Evolutionary conservation across 164 flowering plant species (phyloP), one percentile per base, ranked within the genome.

Genomic region (Vitis labrusca): DNA sequence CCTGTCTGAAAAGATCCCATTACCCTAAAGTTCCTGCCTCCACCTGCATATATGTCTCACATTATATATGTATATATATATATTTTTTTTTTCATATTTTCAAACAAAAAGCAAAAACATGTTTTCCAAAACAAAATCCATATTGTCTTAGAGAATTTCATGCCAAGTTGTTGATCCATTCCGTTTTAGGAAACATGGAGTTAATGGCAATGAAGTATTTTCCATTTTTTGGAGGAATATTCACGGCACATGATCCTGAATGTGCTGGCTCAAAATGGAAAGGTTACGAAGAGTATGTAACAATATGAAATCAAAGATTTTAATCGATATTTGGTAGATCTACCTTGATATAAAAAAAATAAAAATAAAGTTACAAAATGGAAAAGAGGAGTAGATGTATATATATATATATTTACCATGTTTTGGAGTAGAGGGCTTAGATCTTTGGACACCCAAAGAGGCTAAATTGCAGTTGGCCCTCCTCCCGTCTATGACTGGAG

Each of bases 401-500:
- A 19, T 19, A 19, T 16, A 16, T 5, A 50, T 2, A 2, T 9
- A 9, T 37, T 70, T 78, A 91, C 97, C 97, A 72, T 87, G 89
- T 77, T 86, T 87, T 17, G 98, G 91, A 7, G 97, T 90, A 1
- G 94, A 84, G 50, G 96, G 98, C 71, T 89, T 93, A 74, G 98
- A 88, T 86, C 88, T 89, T 68, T 90, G 97, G 77, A 84, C 92
- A 64, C 98, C 98, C 76, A 90, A 67, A 54, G 97, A 91, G 70
- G 98, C 98, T 67, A 94, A 91, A 78, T 94, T 94, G 80, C 98
- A 94, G 64, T 94, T 94, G 23, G 98, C 94, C 79, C 97, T 91
- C 73, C 98, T 85, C n/a, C 98, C 98, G 81, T 94, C 98, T 15
- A 94, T 94, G 69, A 94, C 93, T 0, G 98, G 97, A 73, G 94